Base-by-base conservation (phyloP, 2,329 filamentous ascomycete genomes). In the Fusarium denticulatum region DNA sequence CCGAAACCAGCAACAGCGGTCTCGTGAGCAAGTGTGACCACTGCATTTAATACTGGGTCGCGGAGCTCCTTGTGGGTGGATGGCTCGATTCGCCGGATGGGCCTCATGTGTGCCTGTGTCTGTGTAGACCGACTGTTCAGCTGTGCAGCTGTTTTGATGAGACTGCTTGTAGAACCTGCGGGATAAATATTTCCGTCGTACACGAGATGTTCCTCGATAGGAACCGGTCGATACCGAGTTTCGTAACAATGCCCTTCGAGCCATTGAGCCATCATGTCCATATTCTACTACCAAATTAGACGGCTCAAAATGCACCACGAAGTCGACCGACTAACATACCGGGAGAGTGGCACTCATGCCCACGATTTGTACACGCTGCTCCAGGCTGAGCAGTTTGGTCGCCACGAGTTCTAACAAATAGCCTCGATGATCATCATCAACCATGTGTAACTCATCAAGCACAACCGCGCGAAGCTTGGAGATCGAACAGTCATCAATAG, bases 261-360 rank as follows among this genome's bases (percentile, higher is more conserved):
- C 93, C 93, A 95, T 39, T 85, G 84, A 5, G 92, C 91, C 55
- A 95, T 85, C 36, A 93, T 78, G 61, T 90, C 86, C 56, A 92
- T 91, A 77, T 95, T 94, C 91, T 93, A 6, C 16, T 20, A 20
- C 18, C 11, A 26, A 30, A 30, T 76, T 49, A 75, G 65, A 34
- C 16, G 36, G 32, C 11, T 15, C 46, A 20, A 24, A 15, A 20
- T 20, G 32, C 28, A 30, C n/a, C 10, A 26, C 37, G 11, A 32
- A 39, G 5, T 30, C 8, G 26, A 39, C 10, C 15, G 10, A 34
- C 12, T 6, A 9, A 81, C 87, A 76, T 82, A 93, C 92, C 61
- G 91, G 90, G 52, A 95, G 84, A 1, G 93, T 95, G 9, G 93
- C 93, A 76, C 93, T 95, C 93, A 95, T 95, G 73, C 92, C 93